Conservation (phyloP, 768 basidiomycete species). For the Trametes cinnabarina region DNA sequence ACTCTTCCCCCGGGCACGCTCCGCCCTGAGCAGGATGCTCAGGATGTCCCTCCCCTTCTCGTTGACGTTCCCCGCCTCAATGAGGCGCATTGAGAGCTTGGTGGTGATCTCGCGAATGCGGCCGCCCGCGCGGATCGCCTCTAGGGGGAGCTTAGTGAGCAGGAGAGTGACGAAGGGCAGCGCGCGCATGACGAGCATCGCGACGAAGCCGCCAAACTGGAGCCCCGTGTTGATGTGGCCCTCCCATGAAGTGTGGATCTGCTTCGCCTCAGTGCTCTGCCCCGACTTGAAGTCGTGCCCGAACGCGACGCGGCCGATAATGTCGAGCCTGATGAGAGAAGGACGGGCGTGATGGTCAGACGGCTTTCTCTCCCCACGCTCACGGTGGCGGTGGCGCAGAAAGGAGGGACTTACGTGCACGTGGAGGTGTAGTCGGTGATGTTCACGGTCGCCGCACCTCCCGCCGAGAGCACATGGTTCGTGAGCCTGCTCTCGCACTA, state of each 20-base stretch:
- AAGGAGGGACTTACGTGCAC: slow-evolving; percentile 19
- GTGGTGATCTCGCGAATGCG: slow-evolving; percentile 28
- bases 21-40: slow-evolving; percentile 22
- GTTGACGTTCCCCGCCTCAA: slow-evolving; percentile 18
- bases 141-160: slow-evolving; percentile 24
- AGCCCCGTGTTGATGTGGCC: slow-evolving; percentile 25
- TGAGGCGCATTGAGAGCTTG: slow-evolving; percentile 22
- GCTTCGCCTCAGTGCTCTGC: slow-evolving; percentile 28
- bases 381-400: background rate
- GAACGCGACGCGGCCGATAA: slow-evolving; percentile 37
- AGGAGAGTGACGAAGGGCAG: slow-evolving; percentile 28
- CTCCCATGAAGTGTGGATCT: slow-evolving; percentile 29
- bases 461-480: slow-evolving; percentile 23
- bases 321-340: slow-evolving; percentile 21
- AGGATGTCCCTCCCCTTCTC: slow-evolving; percentile 23
- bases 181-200: slow-evolving; percentile 27
- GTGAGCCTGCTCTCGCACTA: slow-evolving; percentile 24
- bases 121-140: slow-evolving; percentile 28
- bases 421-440: slow-evolving; percentile 24
- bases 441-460: slow-evolving; percentile 22
- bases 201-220: slow-evolving; percentile 21
- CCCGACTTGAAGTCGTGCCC: slow-evolving; percentile 41
- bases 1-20: slow-evolving; percentile 6
- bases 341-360: background rate
- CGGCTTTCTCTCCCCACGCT: too few species aligned